Conservation (phyloP, 2,329 filamentous ascomycete species). For the Pyrenophora seminiperda region DNA sequence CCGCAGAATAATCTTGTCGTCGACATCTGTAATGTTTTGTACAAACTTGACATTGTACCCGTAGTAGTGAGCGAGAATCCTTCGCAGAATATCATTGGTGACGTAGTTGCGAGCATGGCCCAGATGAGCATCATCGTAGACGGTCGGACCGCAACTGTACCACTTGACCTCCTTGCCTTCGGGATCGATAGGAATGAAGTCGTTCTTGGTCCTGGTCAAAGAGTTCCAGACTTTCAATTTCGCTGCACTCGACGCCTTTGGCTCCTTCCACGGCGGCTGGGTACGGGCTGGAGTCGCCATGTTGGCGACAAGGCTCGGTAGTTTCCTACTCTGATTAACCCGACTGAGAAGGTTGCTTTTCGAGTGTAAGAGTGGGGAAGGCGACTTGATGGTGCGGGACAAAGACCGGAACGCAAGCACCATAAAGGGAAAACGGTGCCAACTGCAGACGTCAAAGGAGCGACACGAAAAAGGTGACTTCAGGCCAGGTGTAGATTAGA, state of each 20-base stretch:
- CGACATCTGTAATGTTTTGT: slow-evolving; percentile 81
- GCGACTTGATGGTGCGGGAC: slow-evolving; percentile 33
- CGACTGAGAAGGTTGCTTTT: slow-evolving; percentile 19
- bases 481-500: slow-evolving; percentile 20
- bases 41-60: slow-evolving; percentile 82
- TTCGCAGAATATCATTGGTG: slow-evolving; percentile 83
- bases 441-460: slow-evolving; percentile 16
- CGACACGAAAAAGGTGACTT: slow-evolving; percentile 18
- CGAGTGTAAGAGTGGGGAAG: slow-evolving; percentile 28
- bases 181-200: slow-evolving; percentile 73
- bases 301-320: slow-evolving; percentile 21
- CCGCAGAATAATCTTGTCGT: slow-evolving; percentile 64
- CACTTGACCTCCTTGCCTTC: slow-evolving; percentile 73
- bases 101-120: slow-evolving; percentile 91
- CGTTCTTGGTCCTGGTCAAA: slow-evolving; percentile 73
- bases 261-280: slow-evolving; percentile 49
- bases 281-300: slow-evolving; percentile 45
- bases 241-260: slow-evolving; percentile 52
- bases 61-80: slow-evolving; percentile 83
- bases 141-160: slow-evolving; percentile 90
- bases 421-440: slow-evolving; percentile 38
- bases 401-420: slow-evolving; percentile 34
- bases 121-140: slow-evolving; percentile 80
- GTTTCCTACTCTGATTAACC: slow-evolving; percentile 2
- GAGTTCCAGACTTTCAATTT: slow-evolving; percentile 78